Evolutionary conservation across 306 rosid genomes (phyloP).

Genomic region (Malus asiatica): DNA sequence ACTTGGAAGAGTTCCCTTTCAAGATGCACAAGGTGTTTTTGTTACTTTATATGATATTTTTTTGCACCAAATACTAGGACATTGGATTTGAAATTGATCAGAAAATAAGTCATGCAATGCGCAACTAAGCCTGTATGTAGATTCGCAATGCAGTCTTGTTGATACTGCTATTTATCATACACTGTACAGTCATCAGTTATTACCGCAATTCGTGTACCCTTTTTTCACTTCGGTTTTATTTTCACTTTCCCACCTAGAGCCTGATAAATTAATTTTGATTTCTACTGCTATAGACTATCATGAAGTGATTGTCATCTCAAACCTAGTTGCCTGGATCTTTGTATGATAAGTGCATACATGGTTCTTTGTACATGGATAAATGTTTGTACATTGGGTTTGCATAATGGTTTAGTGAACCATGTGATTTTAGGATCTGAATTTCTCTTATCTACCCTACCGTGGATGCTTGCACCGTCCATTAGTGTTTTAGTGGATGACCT

Average conservation of each 20-base stretch:
- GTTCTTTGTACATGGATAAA: not conserved
- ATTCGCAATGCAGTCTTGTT: not conserved
- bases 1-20: not conserved
- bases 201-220: too few species aligned
- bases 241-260: not conserved
- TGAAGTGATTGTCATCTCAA: not conserved
- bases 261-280: not conserved
- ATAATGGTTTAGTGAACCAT: not conserved
- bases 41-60: not conserved
- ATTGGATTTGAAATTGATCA: not conserved
- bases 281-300: not conserved
- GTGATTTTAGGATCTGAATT: not conserved
- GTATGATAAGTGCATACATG: not conserved
- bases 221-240: not conserved
- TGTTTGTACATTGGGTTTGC: not conserved
- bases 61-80: not conserved
- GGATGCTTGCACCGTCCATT: not conserved
- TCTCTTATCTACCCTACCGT: not conserved
- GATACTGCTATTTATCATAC: not conserved
- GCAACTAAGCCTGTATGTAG: not conserved
- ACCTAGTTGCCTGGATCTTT: not conserved
- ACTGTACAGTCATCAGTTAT: not conserved
- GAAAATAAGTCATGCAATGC: not conserved
- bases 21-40: not conserved
- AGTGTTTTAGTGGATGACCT: not conserved